Evolutionary conservation across 495 filamentous ascomycete species (phyloP), one percentile per base, ranked within the genome.

Genomic region (Bathelium albidoporum): DNA sequence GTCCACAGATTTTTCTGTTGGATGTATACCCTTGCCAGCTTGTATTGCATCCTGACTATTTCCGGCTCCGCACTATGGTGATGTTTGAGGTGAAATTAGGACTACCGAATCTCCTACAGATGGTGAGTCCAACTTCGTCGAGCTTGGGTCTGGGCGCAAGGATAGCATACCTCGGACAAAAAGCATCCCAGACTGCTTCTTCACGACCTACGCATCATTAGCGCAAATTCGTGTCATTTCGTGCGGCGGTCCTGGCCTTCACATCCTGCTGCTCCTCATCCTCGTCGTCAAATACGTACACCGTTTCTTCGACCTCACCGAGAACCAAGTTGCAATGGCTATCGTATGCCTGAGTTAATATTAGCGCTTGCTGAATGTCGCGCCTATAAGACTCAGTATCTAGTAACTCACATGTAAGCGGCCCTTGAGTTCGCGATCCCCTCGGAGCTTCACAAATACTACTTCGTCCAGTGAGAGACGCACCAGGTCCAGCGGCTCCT

Each of bases 271-370:
- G 87, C 14, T 91, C 89, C 60, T 94, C 91, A 22, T 97, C 94
- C 58, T 89, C 86, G 36, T 86, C 85, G 63, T 87, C 85, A 2
- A 95, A 86, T 36, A 92, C 76, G 74, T 97, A 99, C 62, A 99
- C 88, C 7, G 91, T 97, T 79, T 99, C 94, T 72, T 97, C 90
- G 10, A 96, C 94, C 55, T 99, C 95, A 3, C 95, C 94, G 1
- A 99, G 81, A 3, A 99, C 90, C n/a, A 97, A 77, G 72, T 99
- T 99, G 83, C 94, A 97, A 73, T 99, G 94, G 69, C 89, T 94
- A 73, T 99, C 94, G 73, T 97, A 99, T 34, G 93, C 94, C 95
- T 99, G 69, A 11, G 32, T n/a, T 45, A 26, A 32, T 44, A 43
- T 64, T 28, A 72, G 29, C 45, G 24, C 28, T 2, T 61, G 55